phyloP scores from a whole-genome alignment of 352 stramenopile genomes.

The Pythium plurisporium region DNA sequence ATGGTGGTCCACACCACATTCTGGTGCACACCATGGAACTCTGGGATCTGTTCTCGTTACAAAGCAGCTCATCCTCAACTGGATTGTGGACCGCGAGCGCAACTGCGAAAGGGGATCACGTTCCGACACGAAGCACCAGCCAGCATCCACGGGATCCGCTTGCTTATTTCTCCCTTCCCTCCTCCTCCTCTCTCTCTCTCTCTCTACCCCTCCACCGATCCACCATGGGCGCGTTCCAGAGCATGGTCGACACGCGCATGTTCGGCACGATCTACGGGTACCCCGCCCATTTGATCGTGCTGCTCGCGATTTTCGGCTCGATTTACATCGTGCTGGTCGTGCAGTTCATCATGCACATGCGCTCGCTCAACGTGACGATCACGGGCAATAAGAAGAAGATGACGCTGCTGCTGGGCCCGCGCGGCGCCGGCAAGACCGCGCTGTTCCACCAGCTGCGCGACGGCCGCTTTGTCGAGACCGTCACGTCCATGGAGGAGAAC shows the following conservation, averaged over 20 bases:
- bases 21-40: no score
- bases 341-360: slow-evolving; percentile 68
- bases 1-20: no score
- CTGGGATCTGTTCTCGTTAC: no score
- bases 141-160: neutral
- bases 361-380: slow-evolving; percentile 43
- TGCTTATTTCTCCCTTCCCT: neutral
- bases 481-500: slow-evolving; percentile 83
- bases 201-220: neutral
- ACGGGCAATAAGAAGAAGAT: slow-evolving; percentile 73
- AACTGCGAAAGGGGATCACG: slow-evolving; percentile 3
- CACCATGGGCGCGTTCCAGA: slow-evolving; percentile 29
- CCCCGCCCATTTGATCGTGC: slow-evolving; percentile 52
- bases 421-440: slow-evolving; percentile 72
- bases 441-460: slow-evolving; percentile 79
- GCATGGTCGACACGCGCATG: slow-evolving; percentile 20
- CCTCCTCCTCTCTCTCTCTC: neutral
- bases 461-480: slow-evolving; percentile 60
- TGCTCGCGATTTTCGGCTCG: slow-evolving; percentile 34
- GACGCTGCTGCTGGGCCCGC: slow-evolving; percentile 63
- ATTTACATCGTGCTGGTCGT: slow-evolving; percentile 57
- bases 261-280: slow-evolving; percentile 42
- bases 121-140: slow-evolving; percentile 9
- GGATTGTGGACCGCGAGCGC: no score
- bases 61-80: no score